A percentile compares a stretch with the other conserved stretches of the same genome.
phyloP scores from a whole-genome alignment of 2,329 filamentous ascomycete genomes.

The Hymenotorrendiella dingleyae region DNA sequence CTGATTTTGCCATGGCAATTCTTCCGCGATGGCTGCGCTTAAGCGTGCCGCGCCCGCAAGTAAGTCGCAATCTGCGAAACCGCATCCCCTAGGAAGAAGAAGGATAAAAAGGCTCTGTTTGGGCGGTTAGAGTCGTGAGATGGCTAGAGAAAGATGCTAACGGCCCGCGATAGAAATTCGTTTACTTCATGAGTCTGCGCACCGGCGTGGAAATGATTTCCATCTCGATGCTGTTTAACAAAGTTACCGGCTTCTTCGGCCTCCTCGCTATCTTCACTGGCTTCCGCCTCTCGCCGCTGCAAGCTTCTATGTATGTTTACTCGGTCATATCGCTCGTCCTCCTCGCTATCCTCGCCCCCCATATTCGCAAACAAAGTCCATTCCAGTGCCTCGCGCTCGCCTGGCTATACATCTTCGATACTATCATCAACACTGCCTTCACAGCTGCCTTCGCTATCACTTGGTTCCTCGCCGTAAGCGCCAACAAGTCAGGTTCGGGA shows the following conservation, averaged over 20 bases:
- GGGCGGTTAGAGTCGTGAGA: neutral
- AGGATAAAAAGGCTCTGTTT: conserved; percentile 2
- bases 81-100: no score
- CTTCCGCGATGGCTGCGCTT: conserved; percentile 27
- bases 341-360: conserved; percentile 65
- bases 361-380: conserved; percentile 72
- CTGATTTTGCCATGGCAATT: conserved; percentile 21
- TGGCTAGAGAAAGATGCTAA: conserved; percentile 11
- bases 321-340: conserved; percentile 65
- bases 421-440: conserved; percentile 73
- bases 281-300: conserved; percentile 72
- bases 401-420: conserved; percentile 81
- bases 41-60: conserved; percentile 27
- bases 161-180: conserved; percentile 59
- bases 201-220: conserved; percentile 83
- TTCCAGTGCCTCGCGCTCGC: conserved; percentile 76
- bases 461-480: conserved; percentile 72
- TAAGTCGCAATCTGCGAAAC: no score
- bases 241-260: conserved; percentile 84
- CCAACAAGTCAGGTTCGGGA: conserved; percentile 34
- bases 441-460: conserved; percentile 75
- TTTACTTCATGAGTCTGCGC: conserved; percentile 79
- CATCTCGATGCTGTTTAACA: conserved; percentile 81
- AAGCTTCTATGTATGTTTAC: conserved; percentile 89
- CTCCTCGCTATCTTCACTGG: conserved; percentile 85